phyloP scores from a whole-genome alignment of 257 asterid species.

The Solanum infundibuliforme region DNA sequence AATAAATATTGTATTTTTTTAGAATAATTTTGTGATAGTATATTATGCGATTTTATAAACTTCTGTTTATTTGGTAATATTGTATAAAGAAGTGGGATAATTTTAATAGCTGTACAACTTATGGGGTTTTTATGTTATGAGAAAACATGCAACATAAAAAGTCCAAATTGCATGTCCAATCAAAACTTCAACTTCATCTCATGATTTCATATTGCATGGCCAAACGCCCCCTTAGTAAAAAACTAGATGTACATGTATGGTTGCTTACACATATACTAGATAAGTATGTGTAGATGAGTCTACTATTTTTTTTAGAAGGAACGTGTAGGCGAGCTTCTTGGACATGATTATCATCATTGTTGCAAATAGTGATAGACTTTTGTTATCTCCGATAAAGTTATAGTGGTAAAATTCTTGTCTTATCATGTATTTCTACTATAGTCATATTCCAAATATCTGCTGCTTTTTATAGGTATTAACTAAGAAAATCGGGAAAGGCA shows the following conservation, averaged over 20 bases:
- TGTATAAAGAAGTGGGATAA: neutral
- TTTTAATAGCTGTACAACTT: neutral
- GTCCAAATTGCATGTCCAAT: neutral
- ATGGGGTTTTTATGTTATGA: neutral
- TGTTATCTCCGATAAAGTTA: neutral
- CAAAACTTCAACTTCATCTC: neutral
- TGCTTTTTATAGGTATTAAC: slow-evolving; percentile 52
- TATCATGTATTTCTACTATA: neutral
- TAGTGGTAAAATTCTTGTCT: neutral
- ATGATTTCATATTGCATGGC: neutral
- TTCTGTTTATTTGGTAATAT: neutral
- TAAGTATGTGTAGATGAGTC: neutral
- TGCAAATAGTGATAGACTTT: neutral
- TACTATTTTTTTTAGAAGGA: neutral
- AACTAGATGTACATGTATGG: neutral
- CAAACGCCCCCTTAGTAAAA: neutral
- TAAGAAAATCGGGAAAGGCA: slow-evolving; percentile 66
- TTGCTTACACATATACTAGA: neutral
- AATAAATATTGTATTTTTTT: no score
- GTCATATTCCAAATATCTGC: slow-evolving; percentile 2
- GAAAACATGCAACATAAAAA: neutral
- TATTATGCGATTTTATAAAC: neutral
- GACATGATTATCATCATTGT: neutral
- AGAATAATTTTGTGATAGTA: neutral
- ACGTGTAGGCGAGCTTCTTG: neutral